phyloP scores from a whole-genome alignment of 345 rosid genomes.

The Hibiscus syriacus region DNA sequence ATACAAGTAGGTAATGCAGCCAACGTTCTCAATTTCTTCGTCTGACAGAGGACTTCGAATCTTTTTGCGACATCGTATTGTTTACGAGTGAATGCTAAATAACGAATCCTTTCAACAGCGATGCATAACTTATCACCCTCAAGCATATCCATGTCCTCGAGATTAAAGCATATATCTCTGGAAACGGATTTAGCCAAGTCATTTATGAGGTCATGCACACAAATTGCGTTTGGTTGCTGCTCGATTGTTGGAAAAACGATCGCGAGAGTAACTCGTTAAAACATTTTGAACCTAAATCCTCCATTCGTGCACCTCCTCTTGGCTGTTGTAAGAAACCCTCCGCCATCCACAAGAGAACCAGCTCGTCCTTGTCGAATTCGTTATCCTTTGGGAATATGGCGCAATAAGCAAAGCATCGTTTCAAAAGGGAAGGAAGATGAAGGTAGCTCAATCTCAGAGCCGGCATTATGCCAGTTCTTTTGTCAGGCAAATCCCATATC shows the following conservation, averaged over 20 bases:
- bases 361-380: conserved; percentile 4
- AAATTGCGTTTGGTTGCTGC: neutral
- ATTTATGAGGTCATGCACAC: conserved; percentile 18
- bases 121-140: neutral
- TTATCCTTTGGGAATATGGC: conserved; percentile 11
- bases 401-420: conserved; percentile 22
- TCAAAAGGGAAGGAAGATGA: conserved; percentile 21
- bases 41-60: neutral
- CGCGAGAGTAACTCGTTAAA: neutral
- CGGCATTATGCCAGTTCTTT: conserved; percentile 5
- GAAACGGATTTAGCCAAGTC: conserved; percentile 16
- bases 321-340: conserved; percentile 15
- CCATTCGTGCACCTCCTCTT: neutral
- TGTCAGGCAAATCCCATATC: conserved; percentile 22
- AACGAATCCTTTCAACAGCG: conserved; percentile 1
- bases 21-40: conserved; percentile 14
- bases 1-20: neutral
- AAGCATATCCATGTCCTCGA: conserved; percentile 6
- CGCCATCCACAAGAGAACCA: conserved; percentile 26
- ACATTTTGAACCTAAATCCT: neutral
- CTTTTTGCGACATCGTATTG: neutral
- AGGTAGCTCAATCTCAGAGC: conserved; percentile 17
- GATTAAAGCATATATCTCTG: neutral
- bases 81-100: conserved; percentile 17
- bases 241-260: conserved; percentile 6